Evolutionary conservation across 768 basidiomycete species (phyloP), one percentile per base, ranked within the genome.

Genomic region (Chalciporus piperatus): DNA sequence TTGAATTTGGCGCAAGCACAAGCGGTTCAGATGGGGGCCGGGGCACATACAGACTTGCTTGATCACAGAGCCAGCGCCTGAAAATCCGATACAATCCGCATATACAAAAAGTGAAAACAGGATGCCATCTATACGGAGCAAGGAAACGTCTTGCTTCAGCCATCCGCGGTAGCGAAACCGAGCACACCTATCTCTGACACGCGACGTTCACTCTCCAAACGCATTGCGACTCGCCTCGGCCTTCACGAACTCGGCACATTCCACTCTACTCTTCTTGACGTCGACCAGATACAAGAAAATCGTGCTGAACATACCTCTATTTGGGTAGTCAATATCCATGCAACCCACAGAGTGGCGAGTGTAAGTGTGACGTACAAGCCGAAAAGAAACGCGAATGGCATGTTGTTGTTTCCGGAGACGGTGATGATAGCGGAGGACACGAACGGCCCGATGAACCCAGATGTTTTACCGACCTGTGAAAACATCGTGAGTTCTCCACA

Each of bases 301-400:
- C 0, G 76, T 81, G 62, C 61, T 63, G 37, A 63, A 58, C 17
- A 11, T 32, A 8, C 61, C 61, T 32, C 61, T 62, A 28, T 41
- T n/a, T 25, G n/a, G 2, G 3, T 3, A 7, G 47, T 54, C 7
- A 50, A 28, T 4, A 37, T 41, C 6, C 38, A 19, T n/a, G 10
- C 4, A 22, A 22, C 22, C 22, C 22, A 3, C 12, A 25, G 1
- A 52, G 28, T 35, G 13, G 41, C 5, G 10, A 22, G 19, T 13
- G 12, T 16, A 2, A 33, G 27, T 27, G n/a, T 6, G 25, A 74
- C 83, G 49, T 66, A 87, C 84, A 89, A 69, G 8, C 72, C 79
- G 59, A 89, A 86, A 12, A 87, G 71, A 65, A 88, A 89, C 4
- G 83, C 79, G 61, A 89, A 89, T 0, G 86, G 83, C 79, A 85